Percentiles rank a stretch among this genome's conserved stretches.
phyloP scores from a whole-genome alignment of 2,329 filamentous ascomycete species.

The Aspergillus neotritici region DNA sequence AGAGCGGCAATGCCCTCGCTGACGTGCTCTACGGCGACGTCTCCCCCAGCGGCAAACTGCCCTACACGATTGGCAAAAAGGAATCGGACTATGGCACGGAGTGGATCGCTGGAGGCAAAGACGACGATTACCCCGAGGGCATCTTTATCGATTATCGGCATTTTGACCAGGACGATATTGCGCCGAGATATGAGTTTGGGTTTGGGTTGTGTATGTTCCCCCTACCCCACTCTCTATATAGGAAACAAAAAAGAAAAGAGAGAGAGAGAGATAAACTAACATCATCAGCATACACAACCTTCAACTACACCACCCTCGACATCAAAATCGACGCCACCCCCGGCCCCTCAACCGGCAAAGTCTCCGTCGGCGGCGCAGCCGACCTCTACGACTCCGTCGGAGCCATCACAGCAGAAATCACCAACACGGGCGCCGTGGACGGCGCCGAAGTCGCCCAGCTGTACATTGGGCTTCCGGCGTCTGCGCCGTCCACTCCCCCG shows the following conservation, averaged over 20 bases:
- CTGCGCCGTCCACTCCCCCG: slow-evolving; percentile 10
- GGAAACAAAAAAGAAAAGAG: no score
- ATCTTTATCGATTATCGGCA: slow-evolving; percentile 52
- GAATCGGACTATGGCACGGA: slow-evolving; percentile 45
- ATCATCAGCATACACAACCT: slow-evolving; percentile 46
- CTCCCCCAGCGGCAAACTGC: slow-evolving; percentile 51
- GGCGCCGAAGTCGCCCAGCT: slow-evolving; percentile 53
- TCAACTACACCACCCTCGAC: slow-evolving; percentile 42
- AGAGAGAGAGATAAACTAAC: no score
- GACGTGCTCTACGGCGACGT: slow-evolving; percentile 44
- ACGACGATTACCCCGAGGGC: slow-evolving; percentile 46
- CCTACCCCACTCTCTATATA: no score
- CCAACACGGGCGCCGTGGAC: slow-evolving; percentile 45
- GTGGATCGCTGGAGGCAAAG: slow-evolving; percentile 8
- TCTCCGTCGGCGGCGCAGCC: slow-evolving; percentile 43
- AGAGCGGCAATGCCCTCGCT: slow-evolving; percentile 43
- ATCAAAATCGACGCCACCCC: slow-evolving; percentile 47
- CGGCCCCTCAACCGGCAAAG: slow-evolving; percentile 1
- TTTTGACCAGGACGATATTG: slow-evolving; percentile 47
- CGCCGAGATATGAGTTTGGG: slow-evolving; percentile 52
- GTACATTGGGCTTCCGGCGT: slow-evolving; percentile 46
- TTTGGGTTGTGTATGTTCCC: slow-evolving; percentile 41
- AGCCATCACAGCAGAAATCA: slow-evolving; percentile 43
- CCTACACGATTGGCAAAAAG: slow-evolving; percentile 56
- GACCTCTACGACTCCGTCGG: slow-evolving; percentile 51